Evolutionary conservation across 371 early-diverging fungal genomes (phyloP).

Genomic region (Apophysomyces ossiformis): DNA sequence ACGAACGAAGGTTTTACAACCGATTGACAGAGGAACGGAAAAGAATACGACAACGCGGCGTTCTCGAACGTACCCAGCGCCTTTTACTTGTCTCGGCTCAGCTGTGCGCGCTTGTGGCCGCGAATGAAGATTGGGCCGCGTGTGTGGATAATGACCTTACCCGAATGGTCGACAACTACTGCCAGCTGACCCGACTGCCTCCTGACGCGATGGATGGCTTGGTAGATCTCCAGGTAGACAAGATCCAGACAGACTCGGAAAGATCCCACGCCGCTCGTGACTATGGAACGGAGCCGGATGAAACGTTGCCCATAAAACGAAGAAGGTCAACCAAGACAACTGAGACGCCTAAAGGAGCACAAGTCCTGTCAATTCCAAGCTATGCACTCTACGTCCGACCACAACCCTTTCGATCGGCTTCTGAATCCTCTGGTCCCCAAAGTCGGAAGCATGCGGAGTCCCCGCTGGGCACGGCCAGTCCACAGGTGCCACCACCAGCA

Average conservation of each 20-base stretch:
- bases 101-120: constrained; percentile 44
- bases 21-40: constrained; percentile 60
- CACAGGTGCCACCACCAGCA: constrained; percentile 1
- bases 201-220: constrained; percentile 20
- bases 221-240: constrained; percentile 22
- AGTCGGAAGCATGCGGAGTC: constrained; percentile 13
- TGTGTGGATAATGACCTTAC: constrained; percentile 40
- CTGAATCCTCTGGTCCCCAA: constrained; percentile 28
- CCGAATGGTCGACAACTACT: constrained; percentile 36
- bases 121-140: constrained; percentile 47
- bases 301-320: constrained; percentile 36
- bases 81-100: constrained; percentile 42
- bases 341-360: constrained; percentile 44
- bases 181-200: constrained; percentile 25
- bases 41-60: constrained; percentile 48
- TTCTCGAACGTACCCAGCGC: constrained; percentile 50
- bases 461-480: constrained; percentile 17
- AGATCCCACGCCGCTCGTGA: not conserved
- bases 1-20: constrained; percentile 65
- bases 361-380: constrained; percentile 39
- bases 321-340: constrained; percentile 18
- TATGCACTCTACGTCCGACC: constrained; percentile 39
- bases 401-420: constrained; percentile 29
- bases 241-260: constrained; percentile 24
- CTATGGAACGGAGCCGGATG: not conserved